Evolutionary conservation across 2,329 filamentous ascomycete genomes (phyloP), one percentile per base, ranked within the genome.

Genomic region (Colletotrichum endophyticum): DNA sequence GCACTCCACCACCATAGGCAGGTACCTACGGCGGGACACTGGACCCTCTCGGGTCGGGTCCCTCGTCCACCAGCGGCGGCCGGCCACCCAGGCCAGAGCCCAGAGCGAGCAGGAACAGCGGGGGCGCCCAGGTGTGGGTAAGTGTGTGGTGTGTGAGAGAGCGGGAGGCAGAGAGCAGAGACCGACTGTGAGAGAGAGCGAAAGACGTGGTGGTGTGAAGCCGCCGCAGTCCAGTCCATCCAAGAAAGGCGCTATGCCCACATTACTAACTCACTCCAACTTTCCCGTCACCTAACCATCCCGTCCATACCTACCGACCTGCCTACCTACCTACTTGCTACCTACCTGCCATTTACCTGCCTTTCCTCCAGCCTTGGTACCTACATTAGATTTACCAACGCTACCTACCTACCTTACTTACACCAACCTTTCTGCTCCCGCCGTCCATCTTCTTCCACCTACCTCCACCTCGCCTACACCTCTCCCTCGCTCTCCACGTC

Each of bases 211-310:
- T 67, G 69, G 69, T 72, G 70, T 72, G 44, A 66, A 66, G 66
- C 73, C 73, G 63, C 67, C 73, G 44, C 44, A 25, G 39, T 49
- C 9, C 44, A 53, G 44, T 53, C 44, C 44, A 53, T 53, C 44
- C 44, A 63, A 63, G 70, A 67, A 73, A 73, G 73, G 32, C 70
- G 73, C 70, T 68, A 62, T 72, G 73, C 70, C 73, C 73, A 73
- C 70, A 76, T 76, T 76, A 73, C 73, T 76, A 76, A 76, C 73
- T 68, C 73, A 16, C 25, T 73, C 71, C 53, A 59, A 75, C 69
- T 66, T 69, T 72, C 61, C 68, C 67, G 49, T 75, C 34, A 64
- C 73, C 73, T 67, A 56, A 53, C 53, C 68, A 64, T 56, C 57
- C 70, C 32, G 62, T 62, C 39, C 69, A 36, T 62, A 63, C 70